phyloP scores from a whole-genome alignment of 805 yeast genomes.

The Yueomyces sinensis region DNA sequence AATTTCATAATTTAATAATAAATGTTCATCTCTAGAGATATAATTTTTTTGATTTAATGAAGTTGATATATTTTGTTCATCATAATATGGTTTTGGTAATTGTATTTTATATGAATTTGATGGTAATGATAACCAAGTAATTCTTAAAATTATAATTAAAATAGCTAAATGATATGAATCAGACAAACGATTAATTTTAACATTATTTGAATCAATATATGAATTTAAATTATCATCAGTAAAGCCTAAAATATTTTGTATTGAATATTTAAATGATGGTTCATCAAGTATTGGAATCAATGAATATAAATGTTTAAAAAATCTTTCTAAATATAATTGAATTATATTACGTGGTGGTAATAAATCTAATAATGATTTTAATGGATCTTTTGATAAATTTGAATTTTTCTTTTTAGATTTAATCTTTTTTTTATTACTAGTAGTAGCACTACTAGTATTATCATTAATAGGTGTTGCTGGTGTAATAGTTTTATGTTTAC shows the following conservation, averaged over 20 bases:
- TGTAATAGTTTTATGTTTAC: neutral
- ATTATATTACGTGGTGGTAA: slow-evolving; percentile 44
- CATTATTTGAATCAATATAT: neutral
- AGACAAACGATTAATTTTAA: slow-evolving; percentile 22
- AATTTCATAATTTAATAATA: slow-evolving; percentile 16
- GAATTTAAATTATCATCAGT: neutral
- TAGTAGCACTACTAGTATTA: neutral
- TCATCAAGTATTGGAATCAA: slow-evolving; percentile 60
- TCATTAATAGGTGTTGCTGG: neutral
- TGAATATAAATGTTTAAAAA: slow-evolving; percentile 46
- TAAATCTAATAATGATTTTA: slow-evolving; percentile 23
- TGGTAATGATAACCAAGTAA: slow-evolving; percentile 45
- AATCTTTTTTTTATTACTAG: neutral
- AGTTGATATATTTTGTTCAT: neutral
- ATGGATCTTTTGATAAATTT: slow-evolving; percentile 7
- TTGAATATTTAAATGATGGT: slow-evolving; percentile 1
- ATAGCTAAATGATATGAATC: slow-evolving; percentile 36
- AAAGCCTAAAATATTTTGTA: neutral
- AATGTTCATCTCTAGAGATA: slow-evolving; percentile 14
- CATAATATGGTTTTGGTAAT: slow-evolving; percentile 3
- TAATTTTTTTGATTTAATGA: neutral
- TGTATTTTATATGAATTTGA: slow-evolving; percentile 25
- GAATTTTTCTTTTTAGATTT: neutral
- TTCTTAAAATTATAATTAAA: slow-evolving; percentile 36
- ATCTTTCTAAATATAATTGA: slow-evolving; percentile 44